Evolutionary conservation across 208 protist species (phyloP), one percentile per base, ranked within the genome.

Genomic region (Leishmania tarentolae): DNA sequence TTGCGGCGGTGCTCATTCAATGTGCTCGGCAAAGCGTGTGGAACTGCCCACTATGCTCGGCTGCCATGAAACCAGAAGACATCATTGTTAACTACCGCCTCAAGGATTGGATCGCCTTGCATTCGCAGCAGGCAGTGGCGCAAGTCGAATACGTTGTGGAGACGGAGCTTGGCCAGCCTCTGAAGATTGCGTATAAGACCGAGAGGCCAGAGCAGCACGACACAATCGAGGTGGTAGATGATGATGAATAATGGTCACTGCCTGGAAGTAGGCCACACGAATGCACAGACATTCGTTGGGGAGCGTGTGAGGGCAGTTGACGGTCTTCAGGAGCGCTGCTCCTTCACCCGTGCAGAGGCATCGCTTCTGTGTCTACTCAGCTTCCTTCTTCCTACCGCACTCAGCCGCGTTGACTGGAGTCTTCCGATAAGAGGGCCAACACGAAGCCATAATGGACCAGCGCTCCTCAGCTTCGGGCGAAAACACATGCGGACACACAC

Each of bases 31-130:
- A 84, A 28, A 92, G 96, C 83, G 82, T 96, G 9, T 97, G 94
- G 92, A 97, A 97, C 86, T 97, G 94, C 75, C 92, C 94, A 21
- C 75, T 97, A 19, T 97, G 94, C 81, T 83, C 78, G 68, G 86
- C 87, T 17, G 84, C 90, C 19, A 94, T 92, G 76, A 81, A 66
- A 56, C 94, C 92, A 2, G 44, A 85, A 44, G 90, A 90, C 11
- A 91, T 96, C 37, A 59, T 81, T 21, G 89, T 96, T 15, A 94
- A 97, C 83, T 91, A 96, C 80, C 87, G 90, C n/a, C 80, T 97
- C 15, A 84, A 85, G 66, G 87, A 95, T 19, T 96, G 92, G 92
- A 79, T 97, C 53, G 78, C 88, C 35, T 76, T 66, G 11, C 82
- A 97, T 77, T 44, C 79, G n/a, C 50, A 40, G 9, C 40, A 79